These are phyloP conservation scores for Aspergillus texensis DNA, from an alignment of 2,329 filamentous ascomycete genomes.

Conservation along the genomic window DNA sequence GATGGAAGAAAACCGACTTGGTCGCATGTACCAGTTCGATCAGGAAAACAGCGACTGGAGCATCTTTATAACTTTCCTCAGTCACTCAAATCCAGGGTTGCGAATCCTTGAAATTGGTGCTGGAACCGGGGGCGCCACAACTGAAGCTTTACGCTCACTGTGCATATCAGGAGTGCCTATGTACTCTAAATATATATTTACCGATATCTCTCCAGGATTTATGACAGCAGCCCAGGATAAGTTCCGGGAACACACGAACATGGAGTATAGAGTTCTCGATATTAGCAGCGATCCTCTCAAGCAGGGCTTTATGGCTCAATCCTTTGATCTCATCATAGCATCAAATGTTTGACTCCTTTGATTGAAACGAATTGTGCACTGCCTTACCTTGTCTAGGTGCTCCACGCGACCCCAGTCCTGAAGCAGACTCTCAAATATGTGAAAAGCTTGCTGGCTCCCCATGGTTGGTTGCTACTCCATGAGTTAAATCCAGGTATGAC, in stretches of 20 bases:
- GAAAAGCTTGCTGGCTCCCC: background rate
- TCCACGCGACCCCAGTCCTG: background rate
- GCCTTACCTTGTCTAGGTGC: background rate
- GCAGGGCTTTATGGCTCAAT: too few species aligned
- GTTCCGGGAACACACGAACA: too few species aligned
- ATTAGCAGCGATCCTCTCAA: too few species aligned
- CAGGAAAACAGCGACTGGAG: background rate
- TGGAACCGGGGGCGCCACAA: background rate
- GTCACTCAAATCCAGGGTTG: background rate
- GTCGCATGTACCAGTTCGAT: background rate
- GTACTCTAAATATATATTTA: background rate
- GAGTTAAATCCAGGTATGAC: background rate
- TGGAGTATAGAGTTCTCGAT: too few species aligned
- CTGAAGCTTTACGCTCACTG: background rate
- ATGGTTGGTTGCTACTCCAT: background rate
- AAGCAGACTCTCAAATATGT: background rate
- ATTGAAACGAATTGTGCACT: background rate
- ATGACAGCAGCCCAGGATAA: background rate
- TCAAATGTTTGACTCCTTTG: background rate
- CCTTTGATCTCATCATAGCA: background rate
- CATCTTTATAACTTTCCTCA: background rate
- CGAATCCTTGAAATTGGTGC: background rate
- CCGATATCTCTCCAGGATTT: background rate
- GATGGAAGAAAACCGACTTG: background rate
- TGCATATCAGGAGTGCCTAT: background rate